Evolutionary conservation across 2,329 filamentous ascomycete species (phyloP), one percentile per base, ranked within the genome.

Genomic region (Stachybotrys echinatus): DNA sequence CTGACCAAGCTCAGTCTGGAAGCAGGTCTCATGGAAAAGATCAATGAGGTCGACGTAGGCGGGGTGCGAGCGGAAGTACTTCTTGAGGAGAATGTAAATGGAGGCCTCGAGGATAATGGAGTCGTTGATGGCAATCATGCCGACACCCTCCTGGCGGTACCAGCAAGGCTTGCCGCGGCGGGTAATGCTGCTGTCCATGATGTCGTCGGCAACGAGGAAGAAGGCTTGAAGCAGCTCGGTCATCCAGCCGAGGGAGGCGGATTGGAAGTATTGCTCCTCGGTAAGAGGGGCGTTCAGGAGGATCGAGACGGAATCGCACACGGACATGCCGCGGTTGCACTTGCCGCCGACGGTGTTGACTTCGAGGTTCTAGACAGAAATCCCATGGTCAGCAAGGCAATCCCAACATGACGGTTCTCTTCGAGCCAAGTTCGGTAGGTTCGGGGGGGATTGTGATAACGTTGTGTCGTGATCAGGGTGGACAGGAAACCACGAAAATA

Each of bases 301-400:
- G 62, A 94, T 77, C 57, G 89, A 87, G 57, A 86, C 85, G 44
- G 91, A 94, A 74, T 99, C 94, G 58, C 94, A 87, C 53, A 97
- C 92, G 45, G 92, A 97, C 83, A 99, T 95, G 74, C 94, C 94
- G 65, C 94, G 90, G 76, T 99, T 99, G 77, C 92, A 96, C 79
- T 99, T 99, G 67, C 94, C 94, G 60, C 94, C 94, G 48, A 94
- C 76, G 6, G 89, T 84, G 74, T 99, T 99, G 74, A 83, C 80
- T 66, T 92, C 81, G 63, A 97, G 80, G 54, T 81, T 87, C 90
- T 96, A 44, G 27, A 37, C 31, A 17, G 23, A 10, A 31, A 22
- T n/a, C 17, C 20, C 17, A 37, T 23, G 43, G 18, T 44, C 39
- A 49, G 38, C 42, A 19, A 39, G 21, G 23, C 31, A 37, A 37